phyloP scores from a whole-genome alignment of 192 early-diverging fungal genomes.

The Geranomyces variabilis region DNA sequence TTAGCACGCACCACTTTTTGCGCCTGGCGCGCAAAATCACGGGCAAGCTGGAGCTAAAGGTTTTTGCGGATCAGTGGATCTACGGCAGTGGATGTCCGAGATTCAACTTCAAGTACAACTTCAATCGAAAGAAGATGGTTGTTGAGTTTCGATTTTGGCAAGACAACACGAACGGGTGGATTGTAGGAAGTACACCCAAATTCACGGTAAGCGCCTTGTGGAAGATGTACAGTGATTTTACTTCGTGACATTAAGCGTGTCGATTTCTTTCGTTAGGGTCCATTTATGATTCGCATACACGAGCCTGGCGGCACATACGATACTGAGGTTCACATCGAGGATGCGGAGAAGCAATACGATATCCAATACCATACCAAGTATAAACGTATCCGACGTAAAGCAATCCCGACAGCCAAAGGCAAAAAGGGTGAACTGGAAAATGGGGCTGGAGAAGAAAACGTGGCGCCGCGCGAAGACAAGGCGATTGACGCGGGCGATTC shows the following conservation, averaged over 20 bases:
- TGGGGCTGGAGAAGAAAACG: conserved; percentile 51
- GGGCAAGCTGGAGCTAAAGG: conserved; percentile 69
- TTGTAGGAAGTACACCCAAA: conserved; percentile 46
- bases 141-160: conserved; percentile 78
- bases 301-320: conserved; percentile 64
- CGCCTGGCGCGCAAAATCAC: conserved; percentile 84
- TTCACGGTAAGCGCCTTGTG: conserved; percentile 56
- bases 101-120: conserved; percentile 78
- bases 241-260: too few species aligned
- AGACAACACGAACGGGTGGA: conserved; percentile 49
- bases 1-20: conserved; percentile 63
- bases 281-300: conserved; percentile 58
- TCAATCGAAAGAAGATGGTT: conserved; percentile 95
- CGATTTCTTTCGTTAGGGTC: conserved; percentile 40
- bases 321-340: conserved; percentile 72
- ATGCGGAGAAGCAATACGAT: conserved; percentile 74
- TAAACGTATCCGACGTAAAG: conserved; percentile 87
- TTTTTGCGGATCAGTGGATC: conserved; percentile 94
- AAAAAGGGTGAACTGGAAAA: conserved; percentile 50
- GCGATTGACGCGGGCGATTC: conserved; percentile 30
- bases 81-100: conserved; percentile 86
- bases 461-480: conserved; percentile 35
- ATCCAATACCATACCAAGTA: conserved; percentile 98
- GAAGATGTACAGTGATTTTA: too few species aligned
- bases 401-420: conserved; percentile 62